Evolutionary conservation across 495 filamentous ascomycete genomes (phyloP).

Genomic region (Hypoxylon fuscum): DNA sequence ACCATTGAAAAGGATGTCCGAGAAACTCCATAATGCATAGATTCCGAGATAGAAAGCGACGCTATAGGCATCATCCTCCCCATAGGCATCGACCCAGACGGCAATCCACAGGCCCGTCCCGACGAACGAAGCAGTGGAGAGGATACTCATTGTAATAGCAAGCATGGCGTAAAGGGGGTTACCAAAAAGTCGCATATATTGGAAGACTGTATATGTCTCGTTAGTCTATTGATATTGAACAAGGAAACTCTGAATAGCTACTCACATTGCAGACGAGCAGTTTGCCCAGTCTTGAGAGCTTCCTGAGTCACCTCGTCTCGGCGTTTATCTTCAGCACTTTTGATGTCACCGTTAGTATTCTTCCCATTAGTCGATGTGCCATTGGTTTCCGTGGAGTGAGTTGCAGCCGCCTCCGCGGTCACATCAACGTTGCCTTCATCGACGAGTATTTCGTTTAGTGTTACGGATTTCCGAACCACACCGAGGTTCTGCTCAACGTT

Average conservation of each 20-base stretch:
- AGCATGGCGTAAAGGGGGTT: conserved; percentile 43
- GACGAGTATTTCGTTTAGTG: conserved; percentile 20
- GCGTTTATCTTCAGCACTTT: conserved; percentile 37
- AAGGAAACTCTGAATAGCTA: neutral
- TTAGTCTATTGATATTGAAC: conserved; percentile 15
- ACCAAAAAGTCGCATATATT: conserved; percentile 52
- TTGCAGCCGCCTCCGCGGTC: conserved; percentile 30
- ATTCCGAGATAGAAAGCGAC: conserved; percentile 50
- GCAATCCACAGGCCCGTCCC: conserved; percentile 53
- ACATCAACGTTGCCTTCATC: conserved; percentile 36
- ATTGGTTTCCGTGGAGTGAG: conserved; percentile 23
- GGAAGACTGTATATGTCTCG: conserved; percentile 38
- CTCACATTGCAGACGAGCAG: conserved; percentile 48
- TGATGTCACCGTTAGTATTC: conserved; percentile 24
- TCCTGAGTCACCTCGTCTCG: conserved; percentile 45
- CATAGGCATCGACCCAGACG: conserved; percentile 63
- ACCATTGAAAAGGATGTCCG: conserved; percentile 45
- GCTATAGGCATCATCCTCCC: conserved; percentile 43
- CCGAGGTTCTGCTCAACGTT: conserved; percentile 48
- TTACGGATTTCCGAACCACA: conserved; percentile 46
- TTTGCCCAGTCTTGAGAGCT: conserved; percentile 45
- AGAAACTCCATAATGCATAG: conserved; percentile 46
- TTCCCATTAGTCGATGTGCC: conserved; percentile 25
- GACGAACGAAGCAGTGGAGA: conserved; percentile 43
- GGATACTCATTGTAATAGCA: conserved; percentile 41